phyloP scores from a whole-genome alignment of 2,329 filamentous ascomycete genomes.

The Falciphora oryzae region DNA sequence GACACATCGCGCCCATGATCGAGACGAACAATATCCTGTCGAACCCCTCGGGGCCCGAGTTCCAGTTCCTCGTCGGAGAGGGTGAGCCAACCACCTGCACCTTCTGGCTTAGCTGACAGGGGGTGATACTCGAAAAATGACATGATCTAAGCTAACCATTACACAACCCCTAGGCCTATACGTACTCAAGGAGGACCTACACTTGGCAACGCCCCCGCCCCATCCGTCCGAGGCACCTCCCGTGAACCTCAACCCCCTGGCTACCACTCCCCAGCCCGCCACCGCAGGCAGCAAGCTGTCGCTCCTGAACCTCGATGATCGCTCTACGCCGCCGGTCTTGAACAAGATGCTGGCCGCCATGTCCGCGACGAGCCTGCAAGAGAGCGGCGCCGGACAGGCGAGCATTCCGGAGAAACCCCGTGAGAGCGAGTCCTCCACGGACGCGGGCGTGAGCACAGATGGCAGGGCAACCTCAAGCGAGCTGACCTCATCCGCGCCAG shows the following conservation, averaged over 20 bases:
- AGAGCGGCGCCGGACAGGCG: slow-evolving; percentile 32
- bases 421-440: slow-evolving; percentile 54
- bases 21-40: slow-evolving; percentile 90
- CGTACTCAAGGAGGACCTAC: slow-evolving; percentile 80
- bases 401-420: slow-evolving; percentile 58
- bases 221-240: slow-evolving; percentile 90
- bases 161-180: slow-evolving; percentile 64
- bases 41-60: slow-evolving; percentile 74
- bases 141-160: slow-evolving; percentile 1
- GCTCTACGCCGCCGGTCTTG: slow-evolving; percentile 45
- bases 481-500: slow-evolving; percentile 45
- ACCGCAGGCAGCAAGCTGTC: slow-evolving; percentile 81
- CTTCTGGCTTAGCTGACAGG: neutral
- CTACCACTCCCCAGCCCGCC: slow-evolving; percentile 77
- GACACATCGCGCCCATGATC: slow-evolving; percentile 67
- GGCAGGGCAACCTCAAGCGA: slow-evolving; percentile 46
- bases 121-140: slow-evolving; percentile 6
- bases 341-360: slow-evolving; percentile 40
- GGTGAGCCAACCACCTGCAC: slow-evolving; percentile 44
- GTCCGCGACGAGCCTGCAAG: slow-evolving; percentile 40
- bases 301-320: slow-evolving; percentile 64
- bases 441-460: slow-evolving; percentile 52
- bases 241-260: slow-evolving; percentile 83
- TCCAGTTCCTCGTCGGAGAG: slow-evolving; percentile 90
- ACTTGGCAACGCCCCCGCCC: slow-evolving; percentile 87